Base-by-base conservation (phyloP, 345 rosid species). In the Balakata baccata region DNA sequence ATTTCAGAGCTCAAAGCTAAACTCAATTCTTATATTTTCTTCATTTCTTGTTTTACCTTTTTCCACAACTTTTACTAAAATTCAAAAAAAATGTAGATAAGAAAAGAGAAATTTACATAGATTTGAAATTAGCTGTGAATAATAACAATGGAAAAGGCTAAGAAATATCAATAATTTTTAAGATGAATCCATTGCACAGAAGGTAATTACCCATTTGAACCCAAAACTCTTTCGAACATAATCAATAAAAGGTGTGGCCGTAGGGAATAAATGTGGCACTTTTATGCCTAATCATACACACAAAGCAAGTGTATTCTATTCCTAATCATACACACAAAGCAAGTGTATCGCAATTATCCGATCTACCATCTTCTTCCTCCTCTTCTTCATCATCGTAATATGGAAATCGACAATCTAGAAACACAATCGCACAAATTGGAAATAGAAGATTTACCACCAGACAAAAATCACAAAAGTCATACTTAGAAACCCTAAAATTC, bases 181-280 rank as follows among this genome's bases (percentile, higher is more conserved):
- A 74, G 43, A 95, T 92, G 79, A 81, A 89, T 16, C 82, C 85
- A 43, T 89, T 92, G 86, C 99, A 95, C 22, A 92, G 86, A 3
- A 98, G 99, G 73, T 98, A 95, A 70, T 85, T 88, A 7, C 98
- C 98, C 73, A 94, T 87, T 77, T 90, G 91, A 39, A 87, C 98
- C 89, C 85, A 79, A 12, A 92, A 94, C 89, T 95, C 99, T 81
- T 90, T 92, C 10, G 99, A 95, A 57, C 99, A 95, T 69, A 91
- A 67, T 81, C 97, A 83, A 77, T 98, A 95, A 76, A 90, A 92
- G 0, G 97, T 88, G 49, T 95, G 99, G 25, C 98, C 99, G 12
- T 98, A 95, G 25, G 97, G 97, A 37, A 90, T 88, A 71, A 89
- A 86, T 12, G 94, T 89, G 46, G 99, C 86, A 1, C 97, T 96